Evolutionary conservation across 306 rosid genomes (phyloP), one percentile per base, ranked within the genome.

Genomic region (Dicorynia guianensis): DNA sequence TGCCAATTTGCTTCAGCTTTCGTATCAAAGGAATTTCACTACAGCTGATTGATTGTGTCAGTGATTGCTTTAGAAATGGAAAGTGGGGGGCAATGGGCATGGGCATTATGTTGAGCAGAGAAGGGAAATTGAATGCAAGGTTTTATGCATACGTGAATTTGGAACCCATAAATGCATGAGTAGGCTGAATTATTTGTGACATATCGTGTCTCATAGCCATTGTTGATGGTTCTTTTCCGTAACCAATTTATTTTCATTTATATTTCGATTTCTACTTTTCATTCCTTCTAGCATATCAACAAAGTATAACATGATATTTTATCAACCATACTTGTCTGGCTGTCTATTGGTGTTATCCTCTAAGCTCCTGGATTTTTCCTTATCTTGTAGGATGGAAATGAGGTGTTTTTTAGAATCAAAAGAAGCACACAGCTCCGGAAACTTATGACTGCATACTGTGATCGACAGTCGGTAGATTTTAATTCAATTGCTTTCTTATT

Each of bases 401-500:
- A 88, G 82, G 77, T 83, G 53, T 88, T 76, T 66, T 90, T 84
- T 39, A 82, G 87, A 74, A 90, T 90, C 15, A 88, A 81, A 77
- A 77, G 80, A 35, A 85, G 85, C 78, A 83, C 93, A n/a, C 91
- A 76, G 36, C 62, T 86, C 19, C 69, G 77, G 79, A 88, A 88
- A 72, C 93, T 90, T 49, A 86, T 90, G 87, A 84, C 74, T 54
- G 89, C 91, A 0, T 90, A 90, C 76, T 90, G 93, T 69, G 85
- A 88, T 63, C 84, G 89, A 0, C 83, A 81, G 69, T 86, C 91
- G 0, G 81, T 80, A 8, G 89, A 81, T 19, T 39, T 86, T 34
- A 88, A 83, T 63, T 82, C 91, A 2, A 85, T 90, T n/a, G 96
- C 89, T n/a, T 90, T 88, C 81, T 69, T 90, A 73, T 90, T 88